Evolutionary conservation across 2,329 filamentous ascomycete species (phyloP), one percentile per base, ranked within the genome.

Genomic region (Colletotrichum truncatum): DNA sequence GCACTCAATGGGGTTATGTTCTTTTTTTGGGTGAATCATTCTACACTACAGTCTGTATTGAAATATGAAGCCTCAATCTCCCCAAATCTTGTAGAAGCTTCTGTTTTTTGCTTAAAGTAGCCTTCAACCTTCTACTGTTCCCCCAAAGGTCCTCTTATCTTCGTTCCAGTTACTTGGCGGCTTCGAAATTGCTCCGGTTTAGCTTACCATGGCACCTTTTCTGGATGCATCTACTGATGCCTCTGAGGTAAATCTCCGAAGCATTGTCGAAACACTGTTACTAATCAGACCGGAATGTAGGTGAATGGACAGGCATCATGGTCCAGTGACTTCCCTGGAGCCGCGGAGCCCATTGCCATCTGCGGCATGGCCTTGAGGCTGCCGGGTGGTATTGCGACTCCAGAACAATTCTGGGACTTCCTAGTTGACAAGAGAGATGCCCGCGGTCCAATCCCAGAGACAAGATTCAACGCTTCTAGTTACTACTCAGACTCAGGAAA

Each of bases 351-450:
- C 3, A 70, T 72, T 28, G 73, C 73, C 56, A 70, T 74, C n/a
- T 73, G 71, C 11, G 73, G 73, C 11, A 73, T 74, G 63, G 72
- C 69, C 1, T 45, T 68, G 10, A 67, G 73, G 8, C 65, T 73
- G 3, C 72, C 73, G 1, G 73, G 72, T 2, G 71, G 72, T 2
- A 36, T 73, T 3, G 12, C 49, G 1, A 68, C 62, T 3, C 67
- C 69, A 10, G 39, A 68, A 4, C 43, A 71, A 5, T 49, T 74
- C 10, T 74, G 73, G 73, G 67, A 73, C 4, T 69, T 74, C 5
- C 57, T 75, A 8, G 12, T 73, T 0, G 36, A 65, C 14, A 71
- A 71, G n/a, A 53, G 43, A n/a, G 70, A 73, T 30, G 70, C 71
- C 4, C 54, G 69, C 21, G 21, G 52, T 1, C 67, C 32, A 1